A percentile compares a stretch with the other conserved stretches of the same genome.
phyloP scores from a whole-genome alignment of 768 basidiomycete species.

The Suillus fuscotomentosus region DNA sequence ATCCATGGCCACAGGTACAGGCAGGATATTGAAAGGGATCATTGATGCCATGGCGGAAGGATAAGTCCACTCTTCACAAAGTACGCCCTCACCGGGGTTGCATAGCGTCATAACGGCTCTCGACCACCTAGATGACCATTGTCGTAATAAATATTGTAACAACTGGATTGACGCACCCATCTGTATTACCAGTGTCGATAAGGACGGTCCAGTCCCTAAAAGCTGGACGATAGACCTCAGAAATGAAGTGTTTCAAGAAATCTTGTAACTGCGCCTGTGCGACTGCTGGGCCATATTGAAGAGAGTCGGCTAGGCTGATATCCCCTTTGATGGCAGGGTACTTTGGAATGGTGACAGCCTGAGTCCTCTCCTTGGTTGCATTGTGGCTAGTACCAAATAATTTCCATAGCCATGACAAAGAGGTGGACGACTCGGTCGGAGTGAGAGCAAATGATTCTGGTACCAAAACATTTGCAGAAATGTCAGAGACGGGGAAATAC shows the following conservation, averaged over 20 bases:
- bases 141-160: conserved; percentile 12
- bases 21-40: conserved; percentile 38
- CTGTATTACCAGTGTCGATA: conserved; percentile 68
- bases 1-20: conserved; percentile 67
- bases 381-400: conserved; percentile 40
- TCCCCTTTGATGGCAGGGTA: conserved; percentile 44
- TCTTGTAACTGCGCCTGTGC: conserved; percentile 29
- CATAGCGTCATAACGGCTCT: conserved; percentile 60
- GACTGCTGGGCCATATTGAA: conserved; percentile 60
- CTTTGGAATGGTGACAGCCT: conserved; percentile 58
- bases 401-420: conserved; percentile 60
- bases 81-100: conserved; percentile 60
- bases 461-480: conserved; percentile 54
- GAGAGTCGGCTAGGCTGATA: conserved; percentile 58
- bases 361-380: conserved; percentile 41
- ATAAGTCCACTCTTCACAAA: conserved; percentile 75
- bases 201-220: conserved; percentile 61
- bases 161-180: conserved; percentile 38
- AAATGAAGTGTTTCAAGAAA: conserved; percentile 30
- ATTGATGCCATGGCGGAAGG: conserved; percentile 46
- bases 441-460: conserved; percentile 48
- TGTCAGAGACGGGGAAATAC: conserved; percentile 66
- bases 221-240: conserved; percentile 50
- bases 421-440: conserved; percentile 21
- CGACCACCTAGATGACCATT: conserved; percentile 36